Base-by-base conservation (phyloP, 129 eudicot genomes). In the sunflower (Helianthus annuus) region DNA sequence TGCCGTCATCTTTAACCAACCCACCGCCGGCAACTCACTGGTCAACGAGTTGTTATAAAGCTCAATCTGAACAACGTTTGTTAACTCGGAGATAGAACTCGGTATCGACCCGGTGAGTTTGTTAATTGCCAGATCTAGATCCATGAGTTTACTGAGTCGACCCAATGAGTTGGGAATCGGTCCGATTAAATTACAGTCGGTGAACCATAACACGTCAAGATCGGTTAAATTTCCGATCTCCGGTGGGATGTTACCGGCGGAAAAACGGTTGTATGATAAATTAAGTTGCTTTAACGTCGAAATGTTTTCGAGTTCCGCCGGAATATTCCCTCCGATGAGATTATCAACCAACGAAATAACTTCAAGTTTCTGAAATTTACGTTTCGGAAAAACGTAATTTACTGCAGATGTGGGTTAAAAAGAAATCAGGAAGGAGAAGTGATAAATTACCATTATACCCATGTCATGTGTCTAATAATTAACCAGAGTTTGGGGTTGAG, bases 181-280 rank as follows among this genome's bases (percentile, higher is more conserved):
- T 32, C 96, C 98, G 3, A 85, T 63, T 10, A 94, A 53, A 51
- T 84, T 83, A 40, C 96, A 90, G 8, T 60, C 82, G 4, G 84
- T 85, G 9, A 85, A 81, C 97, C 97, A 90, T 44, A 93, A 73
- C 6, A 85, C 86, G 73, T 87, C 88, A 1, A 93, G 85, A 56
- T 83, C 82, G 27, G 78, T 70, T 14, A 93, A 66, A 53, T 86
- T 88, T 12, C 98, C 97, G 16, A 89, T 19, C 81, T 84, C 92
- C 74, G 85, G 73, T 45, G 95, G 95, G 59, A 93, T 83, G 80
- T 83, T 78, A 71, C 97, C 95, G 78, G 97, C 78, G 2, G 55
- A 48, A 64, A 93, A 93, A 46, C 92, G 92, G 83, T 93, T 93
- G 81, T 90, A 87, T 0, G 96, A 89, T 36, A 93, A 67, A 57